Evolutionary conservation across 1,139 yeast genomes (phyloP), one percentile per base, ranked within the genome.

Genomic region (Lodderomyces jiufengensis): DNA sequence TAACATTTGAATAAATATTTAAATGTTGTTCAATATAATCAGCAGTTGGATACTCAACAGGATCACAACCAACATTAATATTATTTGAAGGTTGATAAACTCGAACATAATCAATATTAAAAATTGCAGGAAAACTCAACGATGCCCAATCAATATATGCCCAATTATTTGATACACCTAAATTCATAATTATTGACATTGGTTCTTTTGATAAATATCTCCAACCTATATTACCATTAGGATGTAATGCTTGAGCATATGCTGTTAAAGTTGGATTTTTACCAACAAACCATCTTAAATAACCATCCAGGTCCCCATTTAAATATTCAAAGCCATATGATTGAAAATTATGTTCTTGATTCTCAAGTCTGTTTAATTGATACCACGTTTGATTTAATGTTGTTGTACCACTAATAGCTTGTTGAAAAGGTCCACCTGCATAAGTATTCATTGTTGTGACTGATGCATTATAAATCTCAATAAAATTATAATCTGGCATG

Each of bases 401-500:
- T 0, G 94, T 73, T 13, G 80, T 75, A 1, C 80, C 94, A 7
- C 92, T 81, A 14, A 86, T 68, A 33, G 95, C 95, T 59, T 86
- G 92, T 61, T 86, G 95, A 61, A 73, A 76, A 1, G 92, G 90
- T 29, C 95, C 94, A 44, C 95, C 95, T 28, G 82, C 67, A 63
- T 83, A 85, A 0, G 81, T 66, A 56, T 85, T 85, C 83, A 85
- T 80, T 13, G 75, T 60, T 1, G 95, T 81, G 24, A 78, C 66
- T 1, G 80, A 59, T 23, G 48, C 47, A 58, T 86, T 84, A 57
- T 79, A 63, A 38, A 86, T 62, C 49, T 78, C 82, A 36, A 85
- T 57, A 47, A 72, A 84, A 41, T 80, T 77, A 52, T 84, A 84
- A 57, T 86, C 88, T 3, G 95, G 95, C 52, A 73, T 70, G 56